Conservation (phyloP, 441 rosid genomes). For the Sinapis alba region DNA sequence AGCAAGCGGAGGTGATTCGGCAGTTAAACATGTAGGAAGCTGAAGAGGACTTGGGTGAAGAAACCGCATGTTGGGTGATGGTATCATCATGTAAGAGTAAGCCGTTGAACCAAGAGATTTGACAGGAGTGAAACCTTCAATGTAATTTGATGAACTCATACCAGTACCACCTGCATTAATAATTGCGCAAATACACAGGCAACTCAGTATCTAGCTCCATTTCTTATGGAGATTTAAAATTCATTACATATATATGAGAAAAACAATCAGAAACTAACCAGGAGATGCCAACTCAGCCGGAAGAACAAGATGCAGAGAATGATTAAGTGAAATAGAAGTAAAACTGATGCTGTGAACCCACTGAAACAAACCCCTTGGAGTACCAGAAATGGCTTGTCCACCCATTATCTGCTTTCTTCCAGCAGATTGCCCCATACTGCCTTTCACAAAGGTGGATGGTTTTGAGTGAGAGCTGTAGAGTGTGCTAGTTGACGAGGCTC, state of each 20-base stretch:
- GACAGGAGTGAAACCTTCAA: conserved; percentile 95
- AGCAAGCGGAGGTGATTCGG: conserved; percentile 99
- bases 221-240: background rate
- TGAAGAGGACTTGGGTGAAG: conserved; percentile 94
- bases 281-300: conserved; percentile 78
- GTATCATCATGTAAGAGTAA: conserved; percentile 86
- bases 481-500: conserved; percentile 86
- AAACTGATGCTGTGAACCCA: conserved; percentile 99
- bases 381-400: conserved; percentile 70
- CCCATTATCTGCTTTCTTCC: conserved; percentile 84
- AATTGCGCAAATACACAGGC: background rate
- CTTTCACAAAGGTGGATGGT: conserved; percentile 87
- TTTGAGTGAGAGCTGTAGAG: conserved; percentile 86
- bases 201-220: conserved; percentile 15
- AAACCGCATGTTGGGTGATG: conserved; percentile 97
- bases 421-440: conserved; percentile 76
- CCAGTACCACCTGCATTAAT: conserved; percentile 66
- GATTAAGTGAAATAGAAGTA: conserved; percentile 79
- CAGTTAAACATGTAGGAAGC: conserved; percentile 96
- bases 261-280: conserved; percentile 53
- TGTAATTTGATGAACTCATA: conserved; percentile 54
- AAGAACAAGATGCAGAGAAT: conserved; percentile 72
- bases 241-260: conserved; percentile 2
- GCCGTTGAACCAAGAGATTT: conserved; percentile 89
- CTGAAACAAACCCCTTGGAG: conserved; percentile 89